Conservation (phyloP, 345 rosid species). For the Sonneratia alba region DNA sequence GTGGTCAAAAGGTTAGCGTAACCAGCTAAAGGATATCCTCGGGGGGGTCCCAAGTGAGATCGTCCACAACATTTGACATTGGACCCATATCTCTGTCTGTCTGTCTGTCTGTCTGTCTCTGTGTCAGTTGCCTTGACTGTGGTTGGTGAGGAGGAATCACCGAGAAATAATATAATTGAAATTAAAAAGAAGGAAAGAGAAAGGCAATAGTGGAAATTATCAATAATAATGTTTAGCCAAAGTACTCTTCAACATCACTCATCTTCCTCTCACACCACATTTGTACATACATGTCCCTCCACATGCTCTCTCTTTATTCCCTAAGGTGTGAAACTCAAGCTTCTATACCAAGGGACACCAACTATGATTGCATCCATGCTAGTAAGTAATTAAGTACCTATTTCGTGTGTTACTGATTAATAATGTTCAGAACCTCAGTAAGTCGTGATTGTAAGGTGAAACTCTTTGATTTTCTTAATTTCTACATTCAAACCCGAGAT, state of each 20-base stretch:
- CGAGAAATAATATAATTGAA: background rate
- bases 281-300: background rate
- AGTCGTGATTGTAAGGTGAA: too few species aligned
- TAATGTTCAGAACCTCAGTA: too few species aligned
- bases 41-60: conserved; percentile 34
- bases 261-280: background rate
- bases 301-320: conserved; percentile 9
- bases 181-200: background rate
- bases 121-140: conserved; percentile 1
- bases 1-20: conserved; percentile 34
- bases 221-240: too few species aligned
- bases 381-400: background rate
- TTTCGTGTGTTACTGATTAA: too few species aligned
- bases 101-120: conserved; percentile 10
- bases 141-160: conserved; percentile 14
- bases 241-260: too few species aligned
- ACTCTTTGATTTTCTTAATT: too few species aligned
- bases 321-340: conserved; percentile 39
- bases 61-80: conserved; percentile 22
- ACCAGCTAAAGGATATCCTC: conserved; percentile 42
- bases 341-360: conserved; percentile 26
- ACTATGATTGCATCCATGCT: conserved; percentile 30
- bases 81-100: conserved; percentile 40
- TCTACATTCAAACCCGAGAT: too few species aligned
- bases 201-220: too few species aligned